Conservation (phyloP, 768 basidiomycete species). For the Suillus paluster region DNA sequence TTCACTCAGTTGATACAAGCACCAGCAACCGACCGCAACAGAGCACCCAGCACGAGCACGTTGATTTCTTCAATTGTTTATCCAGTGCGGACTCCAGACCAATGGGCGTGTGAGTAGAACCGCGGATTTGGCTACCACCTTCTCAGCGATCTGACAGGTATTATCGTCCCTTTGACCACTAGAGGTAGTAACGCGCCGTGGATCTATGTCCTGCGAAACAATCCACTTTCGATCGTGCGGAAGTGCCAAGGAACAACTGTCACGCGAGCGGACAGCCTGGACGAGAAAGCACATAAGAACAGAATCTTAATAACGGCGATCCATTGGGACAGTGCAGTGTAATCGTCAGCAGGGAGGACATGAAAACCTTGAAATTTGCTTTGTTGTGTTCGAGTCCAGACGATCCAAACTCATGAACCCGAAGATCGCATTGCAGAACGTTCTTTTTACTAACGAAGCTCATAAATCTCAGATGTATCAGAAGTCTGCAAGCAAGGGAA, state of each 20-base stretch:
- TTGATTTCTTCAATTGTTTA: neutral
- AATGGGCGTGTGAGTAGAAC: neutral
- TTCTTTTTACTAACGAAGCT: neutral
- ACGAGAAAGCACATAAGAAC: neutral
- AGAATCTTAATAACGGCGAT: neutral
- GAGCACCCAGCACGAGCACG: neutral
- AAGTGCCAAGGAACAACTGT: neutral
- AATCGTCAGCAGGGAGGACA: too few species aligned
- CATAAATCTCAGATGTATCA: neutral
- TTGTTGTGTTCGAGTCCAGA: neutral
- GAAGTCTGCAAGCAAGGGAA: neutral
- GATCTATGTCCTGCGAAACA: neutral
- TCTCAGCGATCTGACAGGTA: neutral
- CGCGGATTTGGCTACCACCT: neutral
- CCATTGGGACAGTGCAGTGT: neutral
- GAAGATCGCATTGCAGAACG: neutral
- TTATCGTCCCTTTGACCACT: neutral
- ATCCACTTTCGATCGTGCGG: neutral
- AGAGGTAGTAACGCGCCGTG: neutral
- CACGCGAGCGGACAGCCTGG: conserved; percentile 31
- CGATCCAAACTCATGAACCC: neutral
- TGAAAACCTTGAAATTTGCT: neutral
- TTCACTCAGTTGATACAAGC: too few species aligned
- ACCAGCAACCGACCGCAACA: neutral
- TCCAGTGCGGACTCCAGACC: neutral